Evolutionary conservation across 805 yeast genomes (phyloP), one percentile per base, ranked within the genome.

Genomic region (Metschnikowia lunata): DNA sequence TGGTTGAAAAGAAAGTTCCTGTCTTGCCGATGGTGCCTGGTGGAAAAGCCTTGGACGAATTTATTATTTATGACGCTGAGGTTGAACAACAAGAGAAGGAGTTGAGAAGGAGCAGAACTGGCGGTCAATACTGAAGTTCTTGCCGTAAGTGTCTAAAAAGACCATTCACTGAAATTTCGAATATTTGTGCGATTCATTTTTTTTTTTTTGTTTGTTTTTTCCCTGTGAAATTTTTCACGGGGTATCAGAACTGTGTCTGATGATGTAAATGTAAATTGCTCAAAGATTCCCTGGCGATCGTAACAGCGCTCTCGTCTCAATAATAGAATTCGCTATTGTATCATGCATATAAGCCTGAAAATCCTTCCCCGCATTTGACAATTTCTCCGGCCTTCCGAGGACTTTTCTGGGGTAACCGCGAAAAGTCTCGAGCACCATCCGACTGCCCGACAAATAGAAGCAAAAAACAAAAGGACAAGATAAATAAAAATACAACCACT

Each of bases 21-120:
- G 98, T 93, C 49, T 78, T 93, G 64, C 99, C 99, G 45, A 89
- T 93, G 95, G 98, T 93, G 43, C 96, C 99, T 42, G 95, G 82
- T 48, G 99, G 98, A 57, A 88, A 86, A 66, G 96, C 86, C 51
- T 76, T 93, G 59, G 91, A 93, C 61, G 98, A 93, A 67, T 90
- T 91, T 64, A 85, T 93, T 54, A 76, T 77, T 37, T 93, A 83
- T 67, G 97, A 91, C 63, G 82, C 88, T 36, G 85, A 79, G 56
- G 84, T 82, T 44, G 96, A 88, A 72, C 73, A 70, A 59, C 79
- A 82, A 66, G 85, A 84, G 64, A 75, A 70, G 32, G 80, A 74
- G 59, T 70, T 84, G 59, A 82, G 95, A 72, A 68, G 61, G 42
- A 69, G 84, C 66, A 83, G 91, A 74, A 86, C 93, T 14, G 74